A percentile compares a stretch with the other conserved stretches of the same genome.
phyloP scores from a whole-genome alignment of 805 yeast genomes.

The Ascoidea asiatica region DNA sequence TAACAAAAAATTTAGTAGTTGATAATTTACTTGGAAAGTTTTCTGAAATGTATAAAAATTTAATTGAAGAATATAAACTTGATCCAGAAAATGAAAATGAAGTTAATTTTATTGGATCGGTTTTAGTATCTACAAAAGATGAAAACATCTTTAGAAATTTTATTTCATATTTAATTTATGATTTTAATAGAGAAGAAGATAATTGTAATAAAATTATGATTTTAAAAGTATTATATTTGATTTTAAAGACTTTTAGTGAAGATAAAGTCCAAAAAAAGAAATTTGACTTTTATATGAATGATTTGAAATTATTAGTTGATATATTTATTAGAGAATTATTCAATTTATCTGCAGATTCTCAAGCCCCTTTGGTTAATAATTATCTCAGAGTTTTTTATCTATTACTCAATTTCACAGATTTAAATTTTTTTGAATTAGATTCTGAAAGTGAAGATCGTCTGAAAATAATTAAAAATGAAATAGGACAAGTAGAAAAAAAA shows the following conservation, averaged over 20 bases:
- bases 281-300: constrained; percentile 32
- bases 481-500: too few relatives aligned
- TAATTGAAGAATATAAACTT: neutral
- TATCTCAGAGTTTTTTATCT: constrained; percentile 40
- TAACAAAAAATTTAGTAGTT: constrained; percentile 5
- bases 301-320: constrained; percentile 41
- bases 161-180: constrained; percentile 34
- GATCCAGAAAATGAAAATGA: neutral
- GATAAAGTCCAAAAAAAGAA: neutral
- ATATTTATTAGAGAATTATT: constrained; percentile 43
- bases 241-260: constrained; percentile 10
- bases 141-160: constrained; percentile 20
- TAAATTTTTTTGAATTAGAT: constrained; percentile 14
- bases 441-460: neutral
- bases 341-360: constrained; percentile 27
- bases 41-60: neutral
- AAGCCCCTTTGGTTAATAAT: constrained; percentile 26
- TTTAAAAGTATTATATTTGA: constrained; percentile 36
- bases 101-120: neutral
- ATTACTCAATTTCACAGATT: constrained; percentile 31
- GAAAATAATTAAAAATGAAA: neutral
- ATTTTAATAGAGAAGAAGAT: constrained; percentile 41
- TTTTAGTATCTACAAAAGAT: neutral
- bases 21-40: constrained; percentile 6
- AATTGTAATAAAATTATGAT: constrained; percentile 39